Evolutionary conservation across 495 filamentous ascomycete genomes (phyloP).

Genomic region (Xylaria sp.): DNA sequence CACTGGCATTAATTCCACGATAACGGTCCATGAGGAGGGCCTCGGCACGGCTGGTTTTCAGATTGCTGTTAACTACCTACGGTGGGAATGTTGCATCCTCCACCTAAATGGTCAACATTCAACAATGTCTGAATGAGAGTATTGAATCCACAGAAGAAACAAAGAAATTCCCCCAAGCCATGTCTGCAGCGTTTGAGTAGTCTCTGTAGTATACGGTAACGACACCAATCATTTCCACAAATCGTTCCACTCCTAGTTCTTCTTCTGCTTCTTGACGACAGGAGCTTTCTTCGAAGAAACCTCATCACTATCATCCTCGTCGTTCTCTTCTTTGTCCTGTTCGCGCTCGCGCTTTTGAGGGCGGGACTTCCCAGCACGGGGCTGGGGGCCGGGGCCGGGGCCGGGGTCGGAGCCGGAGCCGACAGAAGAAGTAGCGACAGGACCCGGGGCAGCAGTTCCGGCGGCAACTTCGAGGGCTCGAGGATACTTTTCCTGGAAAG

Average conservation of each 20-base stretch:
- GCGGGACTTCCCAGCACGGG: too few relatives aligned
- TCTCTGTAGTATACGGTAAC: background rate
- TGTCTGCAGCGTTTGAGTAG: background rate
- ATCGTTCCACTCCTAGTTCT: background rate
- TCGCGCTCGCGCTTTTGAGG: background rate
- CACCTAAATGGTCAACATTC: background rate
- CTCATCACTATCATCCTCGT: background rate
- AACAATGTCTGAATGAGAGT: background rate
- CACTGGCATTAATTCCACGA: background rate
- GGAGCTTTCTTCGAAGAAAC: background rate
- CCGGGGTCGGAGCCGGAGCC: background rate
- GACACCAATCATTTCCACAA: background rate
- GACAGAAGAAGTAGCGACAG: background rate
- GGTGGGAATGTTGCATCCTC: background rate
- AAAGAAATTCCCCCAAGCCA: background rate
- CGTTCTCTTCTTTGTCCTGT: background rate
- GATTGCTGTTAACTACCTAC: background rate
- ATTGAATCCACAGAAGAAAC: background rate
- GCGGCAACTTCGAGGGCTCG: background rate
- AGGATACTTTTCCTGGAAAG: background rate
- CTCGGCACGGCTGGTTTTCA: background rate
- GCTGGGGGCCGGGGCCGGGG: background rate
- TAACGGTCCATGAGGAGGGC: background rate
- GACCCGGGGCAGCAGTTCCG: background rate
- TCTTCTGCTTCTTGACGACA: slow-evolving; percentile 5